These are phyloP conservation scores for Wickerhamomyces queroliae DNA, from an alignment of 805 yeast genomes.

Conservation along the genomic window DNA sequence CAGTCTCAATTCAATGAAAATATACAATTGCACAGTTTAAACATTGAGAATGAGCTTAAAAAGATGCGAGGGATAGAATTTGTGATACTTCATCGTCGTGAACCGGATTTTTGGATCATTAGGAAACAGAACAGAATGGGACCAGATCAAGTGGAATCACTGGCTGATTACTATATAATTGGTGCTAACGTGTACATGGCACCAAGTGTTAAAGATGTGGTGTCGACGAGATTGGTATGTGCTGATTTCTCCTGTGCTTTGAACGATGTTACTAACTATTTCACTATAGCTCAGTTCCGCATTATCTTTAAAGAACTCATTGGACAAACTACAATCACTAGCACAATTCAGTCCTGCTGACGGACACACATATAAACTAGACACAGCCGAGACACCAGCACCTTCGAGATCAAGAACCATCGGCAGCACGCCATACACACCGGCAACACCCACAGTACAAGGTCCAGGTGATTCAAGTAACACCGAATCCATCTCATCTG, in stretches of 20 bases:
- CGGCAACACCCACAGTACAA: conserved; percentile 14
- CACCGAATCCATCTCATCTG: conserved; percentile 9
- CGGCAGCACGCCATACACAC: conserved; percentile 22
- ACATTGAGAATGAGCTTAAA: conserved; percentile 50
- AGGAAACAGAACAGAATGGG: conserved; percentile 69
- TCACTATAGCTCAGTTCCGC: conserved; percentile 13
- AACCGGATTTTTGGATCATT: conserved; percentile 91
- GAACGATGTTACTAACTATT: background rate
- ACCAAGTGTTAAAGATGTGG: conserved; percentile 66
- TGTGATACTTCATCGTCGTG: conserved; percentile 64
- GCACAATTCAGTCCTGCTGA: conserved; percentile 54
- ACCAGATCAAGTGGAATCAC: conserved; percentile 42
- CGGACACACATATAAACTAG: conserved; percentile 44
- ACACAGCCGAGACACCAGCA: conserved; percentile 6
- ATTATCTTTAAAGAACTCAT: conserved; percentile 37
- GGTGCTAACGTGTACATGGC: conserved; percentile 94
- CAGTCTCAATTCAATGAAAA: conserved; percentile 78
- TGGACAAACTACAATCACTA: conserved; percentile 39
- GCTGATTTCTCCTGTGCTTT: conserved; percentile 24
- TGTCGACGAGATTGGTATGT: conserved; percentile 64
- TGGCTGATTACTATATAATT: conserved; percentile 80
- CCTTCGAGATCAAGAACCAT: conserved; percentile 17
- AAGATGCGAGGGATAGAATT: conserved; percentile 88
- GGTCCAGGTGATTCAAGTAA: conserved; percentile 1
- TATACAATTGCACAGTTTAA: conserved; percentile 26